A percentile compares a stretch with the other conserved stretches of the same genome.
Conservation (phyloP, 345 rosid species). For the Salix brachista region DNA sequence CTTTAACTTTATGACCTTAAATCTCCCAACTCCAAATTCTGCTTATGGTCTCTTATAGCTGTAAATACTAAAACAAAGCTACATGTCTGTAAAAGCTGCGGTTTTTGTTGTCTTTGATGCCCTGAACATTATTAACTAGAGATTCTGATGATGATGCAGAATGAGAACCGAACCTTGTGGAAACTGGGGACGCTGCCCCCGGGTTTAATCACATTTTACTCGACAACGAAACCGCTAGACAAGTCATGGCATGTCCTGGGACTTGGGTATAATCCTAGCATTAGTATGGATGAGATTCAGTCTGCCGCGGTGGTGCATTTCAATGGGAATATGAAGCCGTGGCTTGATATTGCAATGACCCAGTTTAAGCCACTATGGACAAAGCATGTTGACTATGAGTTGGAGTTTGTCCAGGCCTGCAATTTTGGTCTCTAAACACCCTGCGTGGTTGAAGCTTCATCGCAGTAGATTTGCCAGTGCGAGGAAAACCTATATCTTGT, state of each 20-base stretch:
- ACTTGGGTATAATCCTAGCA: constrained; percentile 92
- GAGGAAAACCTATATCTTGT: background rate
- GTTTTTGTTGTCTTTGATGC: background rate
- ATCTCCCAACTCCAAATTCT: background rate
- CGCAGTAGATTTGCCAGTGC: background rate
- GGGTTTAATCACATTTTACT: constrained; percentile 87
- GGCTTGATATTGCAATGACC: constrained; percentile 97
- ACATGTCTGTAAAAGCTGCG: background rate
- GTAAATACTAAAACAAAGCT: background rate
- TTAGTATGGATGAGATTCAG: constrained; percentile 81
- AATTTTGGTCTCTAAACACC: constrained; percentile 60
- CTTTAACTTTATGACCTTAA: background rate
- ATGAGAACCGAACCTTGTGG: constrained; percentile 91
- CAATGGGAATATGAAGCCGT: constrained; percentile 97
- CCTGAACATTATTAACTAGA: background rate
- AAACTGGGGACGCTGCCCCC: constrained; percentile 91
- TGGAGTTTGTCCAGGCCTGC: constrained; percentile 90
- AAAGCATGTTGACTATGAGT: constrained; percentile 73
- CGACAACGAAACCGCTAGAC: constrained; percentile 89
- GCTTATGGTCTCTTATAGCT: background rate
- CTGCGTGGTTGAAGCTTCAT: background rate
- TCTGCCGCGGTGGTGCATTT: constrained; percentile 94
- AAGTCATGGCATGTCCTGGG: constrained; percentile 98
- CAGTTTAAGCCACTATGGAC: constrained; percentile 90
- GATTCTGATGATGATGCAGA: constrained; percentile 46